These are phyloP conservation scores for Diaporthe ilicicola DNA, from an alignment of 2,329 filamentous ascomycete species.

Conservation along the genomic window DNA sequence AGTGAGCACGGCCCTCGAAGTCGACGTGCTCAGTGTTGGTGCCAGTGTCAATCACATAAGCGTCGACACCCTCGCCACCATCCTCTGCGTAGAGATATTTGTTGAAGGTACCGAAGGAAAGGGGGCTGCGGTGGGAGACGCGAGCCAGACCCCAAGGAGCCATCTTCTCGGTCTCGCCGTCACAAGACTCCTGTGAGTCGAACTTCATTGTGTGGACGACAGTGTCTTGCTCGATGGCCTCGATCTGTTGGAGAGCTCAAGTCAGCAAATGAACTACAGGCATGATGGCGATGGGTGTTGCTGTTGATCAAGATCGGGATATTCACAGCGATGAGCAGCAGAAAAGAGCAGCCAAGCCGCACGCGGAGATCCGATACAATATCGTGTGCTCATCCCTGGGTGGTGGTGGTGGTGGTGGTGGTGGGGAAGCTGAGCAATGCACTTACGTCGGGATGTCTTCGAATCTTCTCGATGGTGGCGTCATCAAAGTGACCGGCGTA, in stretches of 20 bases:
- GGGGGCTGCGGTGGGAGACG: constrained; percentile 90
- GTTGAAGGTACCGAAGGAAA: constrained; percentile 94
- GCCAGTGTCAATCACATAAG: constrained; percentile 98
- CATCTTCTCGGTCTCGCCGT: constrained; percentile 80
- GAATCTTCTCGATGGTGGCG: constrained; percentile 89
- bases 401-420: too few species aligned
- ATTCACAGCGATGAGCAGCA: background rate
- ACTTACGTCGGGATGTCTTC: constrained; percentile 96
- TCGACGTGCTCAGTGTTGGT: constrained; percentile 95
- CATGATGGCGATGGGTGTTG: constrained; percentile 12
- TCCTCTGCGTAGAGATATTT: constrained; percentile 94
- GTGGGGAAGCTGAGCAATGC: constrained; percentile 11
- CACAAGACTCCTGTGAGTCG: constrained; percentile 52
- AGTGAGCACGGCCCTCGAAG: constrained; percentile 93
- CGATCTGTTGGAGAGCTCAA: constrained; percentile 71
- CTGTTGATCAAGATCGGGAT: background rate
- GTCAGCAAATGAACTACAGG: constrained; percentile 3
- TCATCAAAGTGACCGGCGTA: constrained; percentile 98
- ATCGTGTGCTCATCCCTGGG: too few species aligned
- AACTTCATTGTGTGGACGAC: constrained; percentile 82
- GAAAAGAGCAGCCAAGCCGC: background rate
- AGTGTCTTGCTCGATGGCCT: constrained; percentile 95
- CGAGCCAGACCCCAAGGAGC: constrained; percentile 99
- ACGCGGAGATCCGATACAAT: background rate
- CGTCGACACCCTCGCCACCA: constrained; percentile 96